A percentile compares a stretch with the other conserved stretches of the same genome.
Conservation (phyloP, 345 rosid genomes). For the Carallia brachiata region DNA sequence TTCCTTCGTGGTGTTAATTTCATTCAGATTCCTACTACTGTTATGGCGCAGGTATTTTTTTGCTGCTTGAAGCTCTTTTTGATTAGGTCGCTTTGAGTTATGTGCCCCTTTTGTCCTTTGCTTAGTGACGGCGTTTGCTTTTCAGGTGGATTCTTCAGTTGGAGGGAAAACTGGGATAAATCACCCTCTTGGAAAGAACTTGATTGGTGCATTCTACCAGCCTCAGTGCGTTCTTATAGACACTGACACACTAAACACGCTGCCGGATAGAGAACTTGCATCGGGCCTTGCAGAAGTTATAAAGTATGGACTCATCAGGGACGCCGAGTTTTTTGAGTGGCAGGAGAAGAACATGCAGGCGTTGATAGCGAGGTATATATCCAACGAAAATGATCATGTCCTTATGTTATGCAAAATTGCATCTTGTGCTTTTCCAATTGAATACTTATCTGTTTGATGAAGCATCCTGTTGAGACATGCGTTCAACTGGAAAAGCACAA, state of each 20-base stretch:
- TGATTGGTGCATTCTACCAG: conserved; percentile 99
- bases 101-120: neutral
- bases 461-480: neutral
- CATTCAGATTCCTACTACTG: conserved; percentile 97
- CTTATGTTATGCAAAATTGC: neutral
- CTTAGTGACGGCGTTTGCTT: conserved; percentile 8
- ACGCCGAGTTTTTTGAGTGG: conserved; percentile 92
- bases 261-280: conserved; percentile 92
- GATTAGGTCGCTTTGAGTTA: neutral
- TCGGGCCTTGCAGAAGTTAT: conserved; percentile 93
- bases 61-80: neutral
- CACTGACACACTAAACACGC: conserved; percentile 80
- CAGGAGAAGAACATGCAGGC: conserved; percentile 81
- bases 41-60: conserved; percentile 82
- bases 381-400: neutral
- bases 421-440: neutral
- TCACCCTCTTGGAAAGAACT: conserved; percentile 88
- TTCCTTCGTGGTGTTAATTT: conserved; percentile 97
- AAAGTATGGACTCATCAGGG: conserved; percentile 96
- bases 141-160: conserved; percentile 95
- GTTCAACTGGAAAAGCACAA: neutral
- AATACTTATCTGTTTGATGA: neutral
- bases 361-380: conserved; percentile 67
- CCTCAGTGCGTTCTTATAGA: conserved; percentile 93
- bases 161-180: conserved; percentile 99